These are phyloP conservation scores for Ophiostoma himal-ulmi DNA, from an alignment of 2,329 filamentous ascomycete species.

Conservation along the genomic window DNA sequence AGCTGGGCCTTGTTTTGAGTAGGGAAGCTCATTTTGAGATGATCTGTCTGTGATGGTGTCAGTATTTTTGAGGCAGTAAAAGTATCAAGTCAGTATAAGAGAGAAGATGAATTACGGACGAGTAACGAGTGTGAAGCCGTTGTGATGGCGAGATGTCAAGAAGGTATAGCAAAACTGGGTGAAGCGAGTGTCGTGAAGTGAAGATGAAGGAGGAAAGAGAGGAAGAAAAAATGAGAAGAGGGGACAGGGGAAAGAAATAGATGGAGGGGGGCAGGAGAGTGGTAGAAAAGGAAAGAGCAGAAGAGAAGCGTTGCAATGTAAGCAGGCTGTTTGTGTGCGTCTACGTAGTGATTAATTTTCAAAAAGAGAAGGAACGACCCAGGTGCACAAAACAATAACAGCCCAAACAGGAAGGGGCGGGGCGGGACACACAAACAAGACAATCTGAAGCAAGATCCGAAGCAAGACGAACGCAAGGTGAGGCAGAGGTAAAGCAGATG, in stretches of 20 bases:
- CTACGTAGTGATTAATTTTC: conserved; percentile 6
- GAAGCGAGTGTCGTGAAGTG: conserved; percentile 5
- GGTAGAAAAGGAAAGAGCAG: not conserved
- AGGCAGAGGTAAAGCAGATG: not conserved
- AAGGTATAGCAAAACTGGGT: not conserved
- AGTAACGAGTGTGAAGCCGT: conserved; percentile 13
- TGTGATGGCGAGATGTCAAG: not conserved
- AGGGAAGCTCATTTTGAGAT: conserved; percentile 19
- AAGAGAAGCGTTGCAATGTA: not conserved
- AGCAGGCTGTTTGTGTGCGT: not conserved
- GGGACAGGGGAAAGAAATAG: not conserved
- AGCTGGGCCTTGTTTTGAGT: conserved; percentile 10
- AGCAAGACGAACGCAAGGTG: conserved; percentile 15
- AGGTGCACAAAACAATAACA: conserved; percentile 16
- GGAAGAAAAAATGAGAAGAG: conserved; percentile 9
- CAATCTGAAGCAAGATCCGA: conserved; percentile 11
- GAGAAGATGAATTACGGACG: not conserved
- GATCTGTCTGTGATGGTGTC: not conserved
- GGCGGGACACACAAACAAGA: conserved; percentile 12
- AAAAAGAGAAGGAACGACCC: conserved; percentile 22
- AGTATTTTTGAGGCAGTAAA: not conserved
- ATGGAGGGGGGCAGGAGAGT: not conserved
- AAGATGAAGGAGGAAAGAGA: conserved; percentile 1
- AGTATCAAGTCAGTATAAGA: too few relatives aligned
- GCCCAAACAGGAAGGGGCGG: conserved; percentile 23